Base-by-base conservation (phyloP, 2,329 filamentous ascomycete species). In the Fusarium sororula region DNA sequence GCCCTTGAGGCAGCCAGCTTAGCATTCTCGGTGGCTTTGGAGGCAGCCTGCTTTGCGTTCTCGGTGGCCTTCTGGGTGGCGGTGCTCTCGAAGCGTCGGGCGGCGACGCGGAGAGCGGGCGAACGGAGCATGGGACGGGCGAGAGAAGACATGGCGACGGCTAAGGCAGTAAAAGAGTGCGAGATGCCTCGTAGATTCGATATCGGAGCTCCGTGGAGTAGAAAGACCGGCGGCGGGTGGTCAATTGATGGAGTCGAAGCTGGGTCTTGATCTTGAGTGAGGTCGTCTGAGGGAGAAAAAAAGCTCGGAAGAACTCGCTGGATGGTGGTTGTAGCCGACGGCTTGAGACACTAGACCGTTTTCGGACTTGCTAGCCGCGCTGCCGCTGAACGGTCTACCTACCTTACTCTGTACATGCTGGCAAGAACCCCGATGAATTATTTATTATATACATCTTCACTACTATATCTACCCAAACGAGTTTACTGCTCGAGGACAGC, bases 51-150 rank as follows among this genome's bases (percentile, higher is more conserved):
- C 80, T 81, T 81, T 58, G 83, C 83, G 55, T 84, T 81, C 71
- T 86, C 83, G 70, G 83, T 79, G 73, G 86, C 85, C 81, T 87
- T 86, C 69, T 83, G 70, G 73, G 87, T 79, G 70, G 87, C 82
- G 74, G 87, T 89, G 76, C 89, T 91, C 84, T 92, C 87, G 85
- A 90, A 89, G 80, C 90, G 89, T 79, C 87, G 87, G 81, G 85
- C 83, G 80, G 84, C 83, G 74, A 84, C 79, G 79, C 83, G 81
- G 82, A 88, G 78, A 79, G 81, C 82, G 75, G 84, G 82, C 75
- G 85, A 83, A 81, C 86, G 85, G 79, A 85, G 80, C 79, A 85
- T 78, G 67, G 84, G 85, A 73, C 85, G 85, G 62, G 83, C 81
- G 79, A 83, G 82, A 65, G 79, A 79, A 75, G 79, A 78, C 77